A percentile compares a stretch with the other conserved stretches of the same genome.
These are phyloP conservation scores for Monosporozyma siamensis DNA, from an alignment of 805 yeast genomes.

Conservation along the genomic window DNA sequence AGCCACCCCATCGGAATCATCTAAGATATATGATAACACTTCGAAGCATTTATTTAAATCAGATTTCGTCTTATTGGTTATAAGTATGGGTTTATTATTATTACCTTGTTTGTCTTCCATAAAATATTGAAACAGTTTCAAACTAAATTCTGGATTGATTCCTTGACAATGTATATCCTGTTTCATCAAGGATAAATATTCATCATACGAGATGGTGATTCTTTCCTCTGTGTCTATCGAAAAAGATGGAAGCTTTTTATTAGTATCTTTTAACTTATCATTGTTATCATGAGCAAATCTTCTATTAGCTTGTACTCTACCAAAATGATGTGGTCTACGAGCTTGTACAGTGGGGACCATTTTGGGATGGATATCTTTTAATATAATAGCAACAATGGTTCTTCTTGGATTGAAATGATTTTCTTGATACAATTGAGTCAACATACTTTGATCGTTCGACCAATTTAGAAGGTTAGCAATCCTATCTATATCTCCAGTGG, in stretches of 20 bases:
- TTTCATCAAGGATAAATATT: neutral
- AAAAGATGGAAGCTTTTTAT: neutral
- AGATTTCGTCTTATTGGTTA: neutral
- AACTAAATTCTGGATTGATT: neutral
- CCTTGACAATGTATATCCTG: neutral
- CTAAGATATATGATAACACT: neutral
- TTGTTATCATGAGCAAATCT: conserved; percentile 2
- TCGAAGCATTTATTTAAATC: neutral
- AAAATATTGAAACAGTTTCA: neutral
- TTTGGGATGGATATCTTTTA: neutral
- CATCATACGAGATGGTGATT: neutral
- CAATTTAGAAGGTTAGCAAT: conserved; percentile 14
- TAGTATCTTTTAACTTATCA: neutral
- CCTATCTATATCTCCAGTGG: neutral
- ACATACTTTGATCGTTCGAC: conserved; percentile 12
- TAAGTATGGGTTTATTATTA: neutral
- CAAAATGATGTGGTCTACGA: neutral
- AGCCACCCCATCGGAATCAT: neutral
- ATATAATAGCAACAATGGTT: conserved; percentile 34
- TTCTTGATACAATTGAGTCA: conserved; percentile 22
- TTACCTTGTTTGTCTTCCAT: neutral
- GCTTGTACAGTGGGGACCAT: neutral
- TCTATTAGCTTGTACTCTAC: conserved; percentile 3
- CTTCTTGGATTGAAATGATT: conserved; percentile 24
- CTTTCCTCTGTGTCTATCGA: too few species aligned